Evolutionary conservation across 805 yeast genomes (phyloP).

Genomic region (Kuraishia piskuri): DNA sequence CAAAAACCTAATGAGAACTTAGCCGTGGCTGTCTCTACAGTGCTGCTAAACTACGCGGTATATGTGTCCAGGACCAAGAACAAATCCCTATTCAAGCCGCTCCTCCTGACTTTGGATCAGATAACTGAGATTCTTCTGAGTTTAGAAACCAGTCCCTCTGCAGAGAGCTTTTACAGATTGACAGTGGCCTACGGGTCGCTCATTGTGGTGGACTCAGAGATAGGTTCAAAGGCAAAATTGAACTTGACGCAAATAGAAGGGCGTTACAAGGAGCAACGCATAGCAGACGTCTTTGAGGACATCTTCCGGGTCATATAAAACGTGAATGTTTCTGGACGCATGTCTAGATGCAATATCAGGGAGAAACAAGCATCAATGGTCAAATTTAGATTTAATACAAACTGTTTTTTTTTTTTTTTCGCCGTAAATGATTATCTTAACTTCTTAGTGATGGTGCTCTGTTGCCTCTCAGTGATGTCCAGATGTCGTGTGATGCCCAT

Average conservation of each 20-base stretch:
- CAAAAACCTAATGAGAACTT: conserved; percentile 16
- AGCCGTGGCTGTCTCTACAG: conserved; percentile 35
- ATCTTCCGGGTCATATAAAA: background rate
- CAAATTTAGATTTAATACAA: too few relatives aligned
- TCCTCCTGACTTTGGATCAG: conserved; percentile 18
- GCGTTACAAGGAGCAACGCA: background rate
- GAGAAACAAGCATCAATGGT: too few relatives aligned
- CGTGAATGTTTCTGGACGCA: too few relatives aligned
- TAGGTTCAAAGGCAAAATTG: background rate
- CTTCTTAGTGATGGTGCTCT: too few relatives aligned
- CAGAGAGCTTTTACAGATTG: conserved; percentile 65
- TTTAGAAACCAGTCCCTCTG: background rate
- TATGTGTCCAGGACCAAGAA: conserved; percentile 23
- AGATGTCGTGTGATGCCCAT: too few relatives aligned
- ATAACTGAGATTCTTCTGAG: background rate
- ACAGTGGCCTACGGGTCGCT: conserved; percentile 58
- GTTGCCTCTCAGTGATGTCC: too few relatives aligned
- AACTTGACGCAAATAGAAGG: background rate
- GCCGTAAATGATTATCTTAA: too few relatives aligned
- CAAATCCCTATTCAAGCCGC: conserved; percentile 20
- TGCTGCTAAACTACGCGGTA: conserved; percentile 40
- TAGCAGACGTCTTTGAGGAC: background rate
- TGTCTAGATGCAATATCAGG: too few relatives aligned
- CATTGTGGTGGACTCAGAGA: background rate
- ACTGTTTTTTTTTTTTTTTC: too few relatives aligned